Conservation (phyloP, 225 moss, liverwort and hornwort species). For the Physcomitrium patens region DNA sequence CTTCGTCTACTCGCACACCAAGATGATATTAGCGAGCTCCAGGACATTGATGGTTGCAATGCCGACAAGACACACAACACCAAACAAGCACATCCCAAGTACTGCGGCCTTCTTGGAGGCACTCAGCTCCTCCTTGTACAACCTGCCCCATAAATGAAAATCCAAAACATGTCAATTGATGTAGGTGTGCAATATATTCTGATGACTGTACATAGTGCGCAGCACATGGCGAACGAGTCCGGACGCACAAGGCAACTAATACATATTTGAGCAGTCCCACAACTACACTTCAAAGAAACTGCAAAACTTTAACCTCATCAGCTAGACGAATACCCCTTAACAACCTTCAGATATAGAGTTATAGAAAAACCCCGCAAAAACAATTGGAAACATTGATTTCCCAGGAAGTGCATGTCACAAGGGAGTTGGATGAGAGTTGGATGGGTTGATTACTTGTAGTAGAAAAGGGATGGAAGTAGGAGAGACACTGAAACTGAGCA, state of each 20-base stretch:
- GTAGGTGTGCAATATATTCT: conserved; percentile 3
- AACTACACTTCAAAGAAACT: conserved; percentile 8
- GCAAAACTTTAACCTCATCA: background rate
- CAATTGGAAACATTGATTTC: background rate
- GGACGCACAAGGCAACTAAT: background rate
- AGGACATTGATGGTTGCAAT: conserved; percentile 71
- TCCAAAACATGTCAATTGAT: conserved; percentile 17
- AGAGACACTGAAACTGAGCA: conserved; percentile 85
- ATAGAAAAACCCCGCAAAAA: conserved; percentile 1
- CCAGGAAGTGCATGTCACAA: background rate
- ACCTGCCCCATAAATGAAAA: conserved; percentile 43
- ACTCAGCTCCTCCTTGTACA: conserved; percentile 67
- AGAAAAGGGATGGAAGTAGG: conserved; percentile 82
- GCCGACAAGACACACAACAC: conserved; percentile 53
- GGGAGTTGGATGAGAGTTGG: background rate
- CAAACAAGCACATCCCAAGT: conserved; percentile 54
- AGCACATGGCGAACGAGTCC: conserved; percentile 6
- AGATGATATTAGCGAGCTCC: conserved; percentile 50
- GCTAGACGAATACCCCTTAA: background rate
- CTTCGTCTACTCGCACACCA: conserved; percentile 38
- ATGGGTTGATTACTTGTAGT: conserved; percentile 61
- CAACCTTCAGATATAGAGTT: conserved; percentile 13
- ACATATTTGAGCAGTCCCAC: conserved; percentile 17
- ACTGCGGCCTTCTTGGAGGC: conserved; percentile 40
- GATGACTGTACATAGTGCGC: background rate